Percentiles rank a stretch among this genome's conserved stretches.
Conservation (phyloP, 129 eudicot species). For the Flaveria linearis region DNA sequence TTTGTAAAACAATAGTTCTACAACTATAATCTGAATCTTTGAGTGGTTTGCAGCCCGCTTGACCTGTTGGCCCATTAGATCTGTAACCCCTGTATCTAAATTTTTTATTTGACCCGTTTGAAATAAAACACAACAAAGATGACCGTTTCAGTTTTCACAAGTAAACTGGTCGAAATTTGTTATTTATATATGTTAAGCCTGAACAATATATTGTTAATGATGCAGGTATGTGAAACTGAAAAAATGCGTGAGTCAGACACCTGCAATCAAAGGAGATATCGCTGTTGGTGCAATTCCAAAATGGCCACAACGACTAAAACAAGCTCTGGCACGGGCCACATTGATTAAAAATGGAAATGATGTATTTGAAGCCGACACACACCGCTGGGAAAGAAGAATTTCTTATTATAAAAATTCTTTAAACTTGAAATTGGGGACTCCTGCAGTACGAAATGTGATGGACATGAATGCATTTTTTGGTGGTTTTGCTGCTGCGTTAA, state of each 20-base stretch:
- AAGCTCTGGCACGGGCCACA: conserved; percentile 68
- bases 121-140: background rate
- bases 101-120: background rate
- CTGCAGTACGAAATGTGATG: conserved; percentile 83
- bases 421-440: conserved; percentile 75
- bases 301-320: conserved; percentile 86
- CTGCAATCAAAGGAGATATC: conserved; percentile 22
- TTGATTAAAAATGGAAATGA: conserved; percentile 79
- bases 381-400: conserved; percentile 86
- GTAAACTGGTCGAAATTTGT: background rate
- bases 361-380: conserved; percentile 88
- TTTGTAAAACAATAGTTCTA: background rate
- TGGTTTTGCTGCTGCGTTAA: conserved; percentile 93
- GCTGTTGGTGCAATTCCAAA: conserved; percentile 82
- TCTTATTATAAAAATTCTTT: conserved; percentile 73
- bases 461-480: conserved; percentile 98
- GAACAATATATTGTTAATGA: conserved; percentile 20
- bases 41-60: background rate
- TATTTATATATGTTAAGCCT: background rate
- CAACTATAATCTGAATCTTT: background rate
- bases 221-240: conserved; percentile 85
- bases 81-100: background rate
- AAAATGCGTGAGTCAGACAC: conserved; percentile 76
- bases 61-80: background rate
- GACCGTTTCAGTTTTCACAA: no score